Evolutionary conservation across 352 stramenopile species (phyloP), one percentile per base, ranked within the genome.

Genomic region (Pythium periplocum): DNA sequence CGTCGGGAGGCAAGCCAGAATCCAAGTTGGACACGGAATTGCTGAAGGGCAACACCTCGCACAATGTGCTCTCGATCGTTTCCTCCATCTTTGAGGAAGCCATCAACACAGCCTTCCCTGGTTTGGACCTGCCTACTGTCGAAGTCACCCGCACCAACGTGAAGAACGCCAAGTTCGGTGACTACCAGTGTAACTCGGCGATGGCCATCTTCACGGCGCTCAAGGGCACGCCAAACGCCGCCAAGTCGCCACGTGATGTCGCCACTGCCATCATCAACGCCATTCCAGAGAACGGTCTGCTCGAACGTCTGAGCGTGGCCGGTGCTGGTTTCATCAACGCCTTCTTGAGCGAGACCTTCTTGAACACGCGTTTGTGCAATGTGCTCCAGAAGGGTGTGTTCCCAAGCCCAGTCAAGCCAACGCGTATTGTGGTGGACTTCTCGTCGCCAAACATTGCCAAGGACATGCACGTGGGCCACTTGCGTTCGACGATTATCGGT

Each of bases 101-200:
- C 31, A 86, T 94, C 38, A 74, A 82, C 46, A 54, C 77, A 9
- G 81, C 79, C 41, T 94, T 83, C 59, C 83, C 83, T 6, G 68
- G 68, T 3, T 41, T 92, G 33, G 49, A 62, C 36, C 58, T 88
- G 6, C 69, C 75, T 37, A 56, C 73, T 17, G 78, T 90, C 39
- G 73, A 86, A 37, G 67, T 92, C 35, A 84, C 78, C 50, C 79
- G 81, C 54, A 90, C 83, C 26, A 86, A 83, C 57, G 55, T 66
- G 3, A 92, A 92, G 68, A 92, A 89, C 62, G 67, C 81, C 55
- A 87, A 87, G 59, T 92, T 92, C 56, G 83, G 83, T 45, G 97
- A 99, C 75, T 99, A 98, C 79, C 97, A 99, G 79, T 99, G 96
- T 73, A 99, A 98, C 75, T 95, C 86, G 33, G 90, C 96, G 55